phyloP scores from a whole-genome alignment of 1,139 yeast species.

The Yamadazyma buinensis region DNA sequence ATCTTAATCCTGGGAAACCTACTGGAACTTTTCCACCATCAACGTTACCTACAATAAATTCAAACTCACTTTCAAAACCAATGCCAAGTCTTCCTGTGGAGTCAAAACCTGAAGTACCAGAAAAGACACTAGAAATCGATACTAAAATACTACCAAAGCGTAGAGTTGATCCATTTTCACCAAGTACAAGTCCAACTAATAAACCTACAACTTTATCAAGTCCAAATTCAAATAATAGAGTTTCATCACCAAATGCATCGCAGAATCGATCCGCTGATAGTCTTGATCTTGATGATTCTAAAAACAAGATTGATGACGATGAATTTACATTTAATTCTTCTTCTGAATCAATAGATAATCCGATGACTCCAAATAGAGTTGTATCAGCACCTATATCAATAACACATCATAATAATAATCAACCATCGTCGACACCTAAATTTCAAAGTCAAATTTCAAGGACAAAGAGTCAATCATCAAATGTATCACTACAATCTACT shows the following conservation, averaged over 20 bases:
- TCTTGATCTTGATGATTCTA: no score
- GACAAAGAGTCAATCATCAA: background rate
- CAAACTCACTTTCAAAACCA: no score
- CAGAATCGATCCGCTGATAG: background rate
- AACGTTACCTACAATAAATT: no score
- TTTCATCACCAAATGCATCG: background rate
- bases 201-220: background rate
- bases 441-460: background rate
- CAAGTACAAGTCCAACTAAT: background rate
- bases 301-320: conserved; percentile 9
- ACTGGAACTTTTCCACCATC: background rate
- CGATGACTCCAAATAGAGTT: conserved; percentile 9
- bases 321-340: conserved; percentile 16
- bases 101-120: no score
- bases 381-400: conserved; percentile 15
- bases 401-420: background rate
- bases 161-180: no score
- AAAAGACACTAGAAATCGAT: no score
- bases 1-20: background rate
- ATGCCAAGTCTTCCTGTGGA: no score
- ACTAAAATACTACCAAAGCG: no score
- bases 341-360: conserved; percentile 6
- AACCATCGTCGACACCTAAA: no score
- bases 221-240: background rate
- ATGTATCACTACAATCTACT: no score